Evolutionary conservation across 129 eudicot species (phyloP), one percentile per base, ranked within the genome.

Genomic region (Daucus carota): DNA sequence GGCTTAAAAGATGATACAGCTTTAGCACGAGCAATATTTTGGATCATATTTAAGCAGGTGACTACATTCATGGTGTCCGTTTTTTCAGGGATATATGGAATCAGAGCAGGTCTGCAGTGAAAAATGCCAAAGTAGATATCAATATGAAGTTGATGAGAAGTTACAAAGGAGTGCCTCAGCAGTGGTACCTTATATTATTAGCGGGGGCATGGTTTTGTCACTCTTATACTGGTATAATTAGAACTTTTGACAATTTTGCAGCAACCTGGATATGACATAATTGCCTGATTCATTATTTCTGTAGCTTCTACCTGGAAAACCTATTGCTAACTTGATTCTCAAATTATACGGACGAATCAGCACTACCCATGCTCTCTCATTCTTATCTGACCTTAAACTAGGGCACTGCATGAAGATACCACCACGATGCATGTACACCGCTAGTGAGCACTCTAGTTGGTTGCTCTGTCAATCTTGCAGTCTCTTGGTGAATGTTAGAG

Each of bases 181-280:
- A 88, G 89, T 94, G 98, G 98, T 94, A 84, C 81, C 90, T 90
- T n/a, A 79, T 80, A 77, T 65, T 94, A 54, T 62, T 94, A 65
- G 26, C 79, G 0, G 92, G n/a, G 91, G 99, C 85, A 80, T 87
- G 1, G 92, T 33, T 44, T 73, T 94, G 16, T 91, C 99, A 8
- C 78, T 91, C 9, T n/a, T 89, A n/a, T n/a, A n/a, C n/a, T n/a
- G n/a, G n/a, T 9, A 43, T 71, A 71, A 42, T 24, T 42, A 47
- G 54, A 16, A 42, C 47, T 76, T 47, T 4, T 46, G 68, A 70
- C 70, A 59, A 54, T 16, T 29, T 24, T 78, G 86, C 89, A 94
- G 98, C 98, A 94, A 94, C 97, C 96, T 0, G 98, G 98, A 70
- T 94, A 94, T n/a, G 98, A 94, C 84, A 91, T 94, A 12, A 91